phyloP scores from a whole-genome alignment of 345 rosid genomes.

The Lepidium africanum region DNA sequence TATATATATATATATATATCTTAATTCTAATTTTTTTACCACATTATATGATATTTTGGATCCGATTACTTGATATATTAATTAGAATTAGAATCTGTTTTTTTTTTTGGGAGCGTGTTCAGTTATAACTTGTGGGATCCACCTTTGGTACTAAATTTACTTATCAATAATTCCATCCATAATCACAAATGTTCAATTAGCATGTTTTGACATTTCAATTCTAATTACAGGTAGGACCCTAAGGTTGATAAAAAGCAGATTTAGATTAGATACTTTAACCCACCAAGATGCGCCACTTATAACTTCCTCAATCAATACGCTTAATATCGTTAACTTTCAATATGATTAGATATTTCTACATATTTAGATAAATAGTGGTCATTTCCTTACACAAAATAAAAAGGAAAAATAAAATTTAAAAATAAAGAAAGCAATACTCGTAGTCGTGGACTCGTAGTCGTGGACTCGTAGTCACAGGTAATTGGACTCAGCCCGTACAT shows the following conservation, averaged over 20 bases:
- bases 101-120: too few relatives aligned
- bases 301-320: background rate
- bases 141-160: background rate
- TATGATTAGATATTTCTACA: background rate
- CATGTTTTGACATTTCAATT: background rate
- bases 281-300: background rate
- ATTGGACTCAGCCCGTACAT: background rate
- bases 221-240: background rate
- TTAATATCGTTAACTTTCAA: background rate
- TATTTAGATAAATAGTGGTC: background rate
- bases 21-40: too few relatives aligned
- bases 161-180: background rate
- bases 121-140: background rate
- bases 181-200: background rate
- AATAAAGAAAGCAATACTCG: too few relatives aligned
- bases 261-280: slow-evolving; percentile 2
- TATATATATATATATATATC: too few relatives aligned
- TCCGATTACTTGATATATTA: too few relatives aligned
- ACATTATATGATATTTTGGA: too few relatives aligned
- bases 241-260: slow-evolving; percentile 3
- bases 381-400: too few relatives aligned
- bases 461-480: background rate
- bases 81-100: too few relatives aligned
- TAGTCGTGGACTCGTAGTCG: background rate
- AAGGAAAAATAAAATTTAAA: too few relatives aligned